Conservation (phyloP, 306 rosid genomes). For the Begonia masoniana region DNA sequence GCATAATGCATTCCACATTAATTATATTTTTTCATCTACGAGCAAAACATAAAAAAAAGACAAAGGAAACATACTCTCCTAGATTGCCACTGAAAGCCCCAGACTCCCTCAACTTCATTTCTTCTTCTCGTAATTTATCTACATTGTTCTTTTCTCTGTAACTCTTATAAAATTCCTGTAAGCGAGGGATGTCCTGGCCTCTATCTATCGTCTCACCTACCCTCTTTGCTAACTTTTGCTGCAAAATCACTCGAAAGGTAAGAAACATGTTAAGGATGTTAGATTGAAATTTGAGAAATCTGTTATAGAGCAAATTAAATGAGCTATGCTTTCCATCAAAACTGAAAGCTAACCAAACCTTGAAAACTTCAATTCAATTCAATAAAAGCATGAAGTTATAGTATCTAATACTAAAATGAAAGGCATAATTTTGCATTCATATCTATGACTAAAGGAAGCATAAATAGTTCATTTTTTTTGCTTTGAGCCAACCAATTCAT, state of each 20-base stretch:
- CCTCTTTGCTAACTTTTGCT: slow-evolving; percentile 88
- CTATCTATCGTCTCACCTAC: slow-evolving; percentile 76
- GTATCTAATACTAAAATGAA: too few relatives aligned
- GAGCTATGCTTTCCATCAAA: too few relatives aligned
- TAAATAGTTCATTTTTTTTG: too few relatives aligned
- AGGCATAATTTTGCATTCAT: too few relatives aligned
- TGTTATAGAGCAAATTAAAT: too few relatives aligned
- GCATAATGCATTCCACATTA: too few relatives aligned
- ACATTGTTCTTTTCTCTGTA: slow-evolving; percentile 69
- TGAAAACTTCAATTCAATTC: too few relatives aligned
- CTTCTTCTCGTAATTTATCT: slow-evolving; percentile 72
- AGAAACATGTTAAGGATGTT: slow-evolving; percentile 10
- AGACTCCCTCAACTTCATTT: slow-evolving; percentile 72
- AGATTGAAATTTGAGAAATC: neutral
- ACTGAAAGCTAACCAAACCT: too few relatives aligned
- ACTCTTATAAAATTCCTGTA: slow-evolving; percentile 73
- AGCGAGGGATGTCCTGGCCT: slow-evolving; percentile 63
- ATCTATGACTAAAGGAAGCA: too few relatives aligned
- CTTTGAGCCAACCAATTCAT: too few relatives aligned
- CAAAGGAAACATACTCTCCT: slow-evolving; percentile 60
- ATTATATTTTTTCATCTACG: too few relatives aligned
- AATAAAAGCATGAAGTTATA: too few relatives aligned
- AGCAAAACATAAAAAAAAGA: neutral
- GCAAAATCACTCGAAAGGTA: slow-evolving; percentile 23
- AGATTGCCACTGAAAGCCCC: slow-evolving; percentile 72